phyloP scores from a whole-genome alignment of 2,329 filamentous ascomycete genomes.

The Colletotrichum sp. region DNA sequence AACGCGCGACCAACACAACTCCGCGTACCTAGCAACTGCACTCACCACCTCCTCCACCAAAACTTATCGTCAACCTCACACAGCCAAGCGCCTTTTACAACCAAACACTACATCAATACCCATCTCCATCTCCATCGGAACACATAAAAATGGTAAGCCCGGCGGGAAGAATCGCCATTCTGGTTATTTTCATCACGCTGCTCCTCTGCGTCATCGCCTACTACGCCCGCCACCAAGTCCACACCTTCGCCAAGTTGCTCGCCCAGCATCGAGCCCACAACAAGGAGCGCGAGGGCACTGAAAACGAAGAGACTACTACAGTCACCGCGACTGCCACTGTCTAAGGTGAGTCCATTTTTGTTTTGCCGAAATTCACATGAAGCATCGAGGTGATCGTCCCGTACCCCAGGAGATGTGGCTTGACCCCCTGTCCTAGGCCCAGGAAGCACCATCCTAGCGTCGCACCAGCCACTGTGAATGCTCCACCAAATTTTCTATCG shows the following conservation, averaged over 20 bases:
- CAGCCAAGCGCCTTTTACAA: background rate
- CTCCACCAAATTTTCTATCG: conserved; percentile 20
- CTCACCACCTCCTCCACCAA: background rate
- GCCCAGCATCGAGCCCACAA: background rate
- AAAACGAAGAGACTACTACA: background rate
- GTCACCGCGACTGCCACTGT: background rate
- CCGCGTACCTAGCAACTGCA: background rate
- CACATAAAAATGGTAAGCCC: conserved; percentile 28
- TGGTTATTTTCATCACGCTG: conserved; percentile 34
- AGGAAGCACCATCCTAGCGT: background rate
- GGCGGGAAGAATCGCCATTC: conserved; percentile 33
- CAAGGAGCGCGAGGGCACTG: background rate
- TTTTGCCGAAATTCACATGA: background rate
- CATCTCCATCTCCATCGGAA: background rate
- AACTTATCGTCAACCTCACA: background rate
- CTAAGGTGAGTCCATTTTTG: background rate
- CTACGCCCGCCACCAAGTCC: conserved; percentile 32
- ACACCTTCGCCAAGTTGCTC: conserved; percentile 29
- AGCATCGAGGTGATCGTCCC: background rate
- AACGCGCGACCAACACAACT: background rate
- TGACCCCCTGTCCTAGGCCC: background rate
- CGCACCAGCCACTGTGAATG: conserved; percentile 17
- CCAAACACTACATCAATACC: background rate
- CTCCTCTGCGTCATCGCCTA: conserved; percentile 33
- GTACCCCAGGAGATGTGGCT: conserved; percentile 14